Base-by-base conservation (phyloP, 805 yeast genomes). In the Osmozyma mogii region DNA sequence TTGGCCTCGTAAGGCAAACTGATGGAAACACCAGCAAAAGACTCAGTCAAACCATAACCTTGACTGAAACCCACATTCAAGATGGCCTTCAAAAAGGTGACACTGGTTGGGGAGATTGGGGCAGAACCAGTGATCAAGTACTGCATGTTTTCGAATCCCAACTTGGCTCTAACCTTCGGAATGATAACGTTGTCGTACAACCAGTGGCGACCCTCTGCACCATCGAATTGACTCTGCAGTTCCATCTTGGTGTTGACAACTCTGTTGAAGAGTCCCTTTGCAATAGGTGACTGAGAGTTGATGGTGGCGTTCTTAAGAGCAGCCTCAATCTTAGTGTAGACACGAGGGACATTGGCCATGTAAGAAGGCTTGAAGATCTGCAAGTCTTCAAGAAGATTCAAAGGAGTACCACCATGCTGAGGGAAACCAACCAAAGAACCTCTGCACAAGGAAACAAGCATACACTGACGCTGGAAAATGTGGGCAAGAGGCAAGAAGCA, bases 401-500 rank as follows among this genome's bases (percentile, higher is more conserved):
- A 35, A 1, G 56, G 54, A 3, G 47, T 15, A 5, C 54, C 54
- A 17, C 40, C 36, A 17, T 40, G 14, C 23, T 36, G 45, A 6
- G 54, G 56, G 37, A 47, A 52, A 5, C 49, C 53, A 11, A 41
- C 24, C 34, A 38, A 38, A n/a, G 44, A 45, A 14, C 62, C 64
- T n/a, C 38, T 28, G 3, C 38, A 7, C 13, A 52, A 32, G 10
- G 41, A 47, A 31, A 38, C 40, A 4, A 47, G 49, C 15, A 46
- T 27, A 10, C 45, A 30, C 35, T 47, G 53, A 21, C 65, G 41
- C 35, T 59, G 61, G 35, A 42, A 59, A 13, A 59, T 55, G 35
- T 59, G 65, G 9, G 65, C 61, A 37, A 59, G 47, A 0, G 65
- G 65, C 33, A 59, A 46, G 38, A 55, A 58, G 9, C 31, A 28